Conservation (phyloP, 306 rosid species). For the Hippophae tibetana region DNA sequence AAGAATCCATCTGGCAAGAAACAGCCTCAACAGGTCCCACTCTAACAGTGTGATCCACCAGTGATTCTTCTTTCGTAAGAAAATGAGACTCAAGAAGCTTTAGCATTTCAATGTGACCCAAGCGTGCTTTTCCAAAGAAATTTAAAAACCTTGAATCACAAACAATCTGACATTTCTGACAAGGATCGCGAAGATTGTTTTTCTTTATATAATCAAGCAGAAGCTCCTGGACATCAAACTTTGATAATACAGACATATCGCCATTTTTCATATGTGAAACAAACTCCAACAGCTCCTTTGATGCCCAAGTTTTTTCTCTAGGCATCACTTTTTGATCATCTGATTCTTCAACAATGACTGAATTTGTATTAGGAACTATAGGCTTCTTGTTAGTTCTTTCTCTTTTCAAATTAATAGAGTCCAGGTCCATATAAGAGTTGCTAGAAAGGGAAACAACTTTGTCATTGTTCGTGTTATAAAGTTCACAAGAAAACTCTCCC, state of each 20-base stretch:
- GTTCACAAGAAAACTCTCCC: conserved; percentile 31
- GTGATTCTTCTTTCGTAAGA: conserved; percentile 35
- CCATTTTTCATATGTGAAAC: conserved; percentile 86
- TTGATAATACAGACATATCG: conserved; percentile 51
- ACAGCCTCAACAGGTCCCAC: conserved; percentile 31
- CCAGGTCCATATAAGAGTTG: conserved; percentile 48
- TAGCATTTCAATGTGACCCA: conserved; percentile 71
- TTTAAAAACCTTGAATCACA: conserved; percentile 69
- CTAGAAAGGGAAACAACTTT: conserved; percentile 36
- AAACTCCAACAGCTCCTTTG: conserved; percentile 81
- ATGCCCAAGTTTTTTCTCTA: conserved; percentile 62
- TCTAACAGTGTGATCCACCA: conserved; percentile 25
- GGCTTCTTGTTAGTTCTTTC: conserved; percentile 29
- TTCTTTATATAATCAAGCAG: conserved; percentile 62
- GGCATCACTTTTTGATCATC: conserved; percentile 25
- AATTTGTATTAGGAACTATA: conserved; percentile 22
- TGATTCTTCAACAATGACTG: conserved; percentile 25
- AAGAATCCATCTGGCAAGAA: conserved; percentile 41
- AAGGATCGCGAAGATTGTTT: conserved; percentile 78
- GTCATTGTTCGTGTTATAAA: conserved; percentile 32
- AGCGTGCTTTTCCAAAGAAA: conserved; percentile 62
- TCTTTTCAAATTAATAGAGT: conserved; percentile 35
- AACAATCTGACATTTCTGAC: conserved; percentile 51
- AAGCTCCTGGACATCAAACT: conserved; percentile 58
- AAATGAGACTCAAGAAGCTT: conserved; percentile 80